phyloP scores from a whole-genome alignment of 2,329 filamentous ascomycete genomes.

The Trichophaea hybrida region DNA sequence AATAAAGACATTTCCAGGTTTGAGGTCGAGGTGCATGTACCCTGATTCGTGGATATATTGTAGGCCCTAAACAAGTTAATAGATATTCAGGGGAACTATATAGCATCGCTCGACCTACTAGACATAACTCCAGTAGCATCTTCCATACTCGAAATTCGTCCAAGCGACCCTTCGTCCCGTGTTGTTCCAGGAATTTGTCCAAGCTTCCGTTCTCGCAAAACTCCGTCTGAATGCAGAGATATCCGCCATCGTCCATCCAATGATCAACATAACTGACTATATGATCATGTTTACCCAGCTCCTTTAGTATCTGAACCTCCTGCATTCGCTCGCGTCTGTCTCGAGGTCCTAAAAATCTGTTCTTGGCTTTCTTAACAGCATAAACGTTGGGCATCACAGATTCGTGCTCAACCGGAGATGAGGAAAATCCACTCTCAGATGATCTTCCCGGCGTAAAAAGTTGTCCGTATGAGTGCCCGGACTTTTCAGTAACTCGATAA shows the following conservation, averaged over 20 bases:
- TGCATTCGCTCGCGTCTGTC: slow-evolving; percentile 73
- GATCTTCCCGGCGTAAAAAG: slow-evolving; percentile 36
- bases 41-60: slow-evolving; percentile 79
- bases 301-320: slow-evolving; percentile 66
- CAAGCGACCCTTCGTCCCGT: slow-evolving; percentile 69
- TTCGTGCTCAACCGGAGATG: slow-evolving; percentile 38
- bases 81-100: background rate
- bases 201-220: slow-evolving; percentile 90
- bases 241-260: slow-evolving; percentile 60
- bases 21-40: slow-evolving; percentile 73
- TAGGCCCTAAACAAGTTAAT: slow-evolving; percentile 49
- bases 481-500: slow-evolving; percentile 53
- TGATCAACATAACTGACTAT: slow-evolving; percentile 69
- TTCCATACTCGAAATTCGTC: slow-evolving; percentile 99
- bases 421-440: slow-evolving; percentile 38
- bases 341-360: slow-evolving; percentile 59
- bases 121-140: slow-evolving; percentile 70
- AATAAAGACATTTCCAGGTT: slow-evolving; percentile 72
- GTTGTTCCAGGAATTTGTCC: slow-evolving; percentile 67
- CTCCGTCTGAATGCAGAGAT: slow-evolving; percentile 94
- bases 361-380: slow-evolving; percentile 85
- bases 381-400: slow-evolving; percentile 38
- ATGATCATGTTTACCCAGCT: slow-evolving; percentile 68
- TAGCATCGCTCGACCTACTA: slow-evolving; percentile 43
- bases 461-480: slow-evolving; percentile 31